Conservation (phyloP, 2,329 filamentous ascomycete genomes). For the Epichloe baconii region DNA sequence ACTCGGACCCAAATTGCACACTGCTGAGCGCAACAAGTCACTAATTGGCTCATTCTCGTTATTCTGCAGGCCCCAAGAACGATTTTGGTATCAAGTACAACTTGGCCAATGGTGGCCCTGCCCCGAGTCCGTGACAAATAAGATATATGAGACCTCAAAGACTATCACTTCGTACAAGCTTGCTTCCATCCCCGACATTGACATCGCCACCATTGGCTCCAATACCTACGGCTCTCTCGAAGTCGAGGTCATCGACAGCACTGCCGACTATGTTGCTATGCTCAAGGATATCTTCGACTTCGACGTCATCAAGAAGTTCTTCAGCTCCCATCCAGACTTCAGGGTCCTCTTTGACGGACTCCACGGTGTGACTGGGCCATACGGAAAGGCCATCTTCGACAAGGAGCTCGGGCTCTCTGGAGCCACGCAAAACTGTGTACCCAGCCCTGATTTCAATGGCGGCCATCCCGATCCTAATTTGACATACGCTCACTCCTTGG, state of each 20-base stretch:
- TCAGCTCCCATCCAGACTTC: conserved; percentile 76
- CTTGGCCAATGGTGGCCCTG: conserved; percentile 86
- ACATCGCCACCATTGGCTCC: conserved; percentile 70
- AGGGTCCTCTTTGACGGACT: conserved; percentile 94
- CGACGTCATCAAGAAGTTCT: conserved; percentile 86
- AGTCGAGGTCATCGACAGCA: conserved; percentile 91
- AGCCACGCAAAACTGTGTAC: conserved; percentile 79
- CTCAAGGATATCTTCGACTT: conserved; percentile 99
- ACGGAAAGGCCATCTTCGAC: conserved; percentile 90
- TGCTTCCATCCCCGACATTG: conserved; percentile 71
- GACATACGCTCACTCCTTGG: conserved; percentile 88
- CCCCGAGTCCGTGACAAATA: conserved; percentile 93
- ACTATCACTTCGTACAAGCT: conserved; percentile 85
- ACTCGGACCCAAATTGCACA: not conserved
- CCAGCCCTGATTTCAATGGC: conserved; percentile 89
- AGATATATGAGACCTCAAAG: conserved; percentile 90
- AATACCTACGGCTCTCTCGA: conserved; percentile 76
- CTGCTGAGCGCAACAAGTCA: not conserved
- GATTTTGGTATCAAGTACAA: conserved; percentile 99
- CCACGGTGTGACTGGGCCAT: conserved; percentile 87
- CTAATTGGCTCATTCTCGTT: conserved; percentile 5
- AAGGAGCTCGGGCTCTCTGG: conserved; percentile 74
- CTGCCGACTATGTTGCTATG: conserved; percentile 83
- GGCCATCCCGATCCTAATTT: conserved; percentile 97
- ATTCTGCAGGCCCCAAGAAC: conserved; percentile 59